A percentile compares a stretch with the other conserved stretches of the same genome.
Conservation (phyloP, 2,329 filamentous ascomycete species). For the Pseudomassariella vexata region DNA sequence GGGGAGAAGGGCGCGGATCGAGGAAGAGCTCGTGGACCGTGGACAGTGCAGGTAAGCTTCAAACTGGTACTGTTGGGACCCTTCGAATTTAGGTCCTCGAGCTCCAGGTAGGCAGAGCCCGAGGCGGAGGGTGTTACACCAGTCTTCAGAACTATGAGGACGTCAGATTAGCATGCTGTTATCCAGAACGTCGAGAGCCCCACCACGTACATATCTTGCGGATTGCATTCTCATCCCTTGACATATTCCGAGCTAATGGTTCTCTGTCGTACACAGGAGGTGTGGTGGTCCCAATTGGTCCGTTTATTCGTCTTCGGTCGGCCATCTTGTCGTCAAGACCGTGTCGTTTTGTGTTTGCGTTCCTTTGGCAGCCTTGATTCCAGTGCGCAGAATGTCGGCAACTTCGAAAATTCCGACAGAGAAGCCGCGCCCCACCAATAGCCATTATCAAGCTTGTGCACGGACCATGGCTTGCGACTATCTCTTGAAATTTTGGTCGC, state of each 20-base stretch:
- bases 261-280: slow-evolving; percentile 62
- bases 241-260: no score
- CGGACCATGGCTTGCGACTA: slow-evolving; percentile 6
- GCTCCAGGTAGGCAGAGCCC: slow-evolving; percentile 81
- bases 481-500: no score
- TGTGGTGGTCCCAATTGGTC: slow-evolving; percentile 70
- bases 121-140: slow-evolving; percentile 89
- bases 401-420: no score
- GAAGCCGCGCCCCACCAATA: neutral
- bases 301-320: slow-evolving; percentile 87
- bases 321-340: slow-evolving; percentile 48
- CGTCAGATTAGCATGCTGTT: slow-evolving; percentile 5
- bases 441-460: slow-evolving; percentile 6
- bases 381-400: no score
- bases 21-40: slow-evolving; percentile 86
- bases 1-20: slow-evolving; percentile 88
- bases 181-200: neutral
- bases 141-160: slow-evolving; percentile 72
- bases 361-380: no score
- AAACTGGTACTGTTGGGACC: slow-evolving; percentile 57
- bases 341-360: no score
- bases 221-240: slow-evolving; percentile 60
- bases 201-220: slow-evolving; percentile 74
- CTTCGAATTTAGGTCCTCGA: slow-evolving; percentile 42
- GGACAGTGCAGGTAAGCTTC: slow-evolving; percentile 89